A percentile compares a stretch with the other conserved stretches of the same genome.
Conservation (phyloP, 306 rosid genomes). For the Cucurbita ficifolia region DNA sequence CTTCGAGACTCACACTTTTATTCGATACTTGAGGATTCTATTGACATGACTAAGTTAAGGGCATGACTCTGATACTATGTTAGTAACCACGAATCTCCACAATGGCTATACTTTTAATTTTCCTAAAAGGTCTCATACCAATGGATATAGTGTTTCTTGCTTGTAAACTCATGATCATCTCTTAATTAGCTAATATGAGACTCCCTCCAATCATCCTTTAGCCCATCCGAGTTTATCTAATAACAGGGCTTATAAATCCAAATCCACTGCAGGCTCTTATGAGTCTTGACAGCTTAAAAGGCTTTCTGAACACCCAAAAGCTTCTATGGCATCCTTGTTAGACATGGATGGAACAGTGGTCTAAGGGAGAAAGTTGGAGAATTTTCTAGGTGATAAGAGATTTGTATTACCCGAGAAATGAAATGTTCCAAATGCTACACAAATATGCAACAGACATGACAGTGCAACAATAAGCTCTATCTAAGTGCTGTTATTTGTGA, state of each 20-base stretch:
- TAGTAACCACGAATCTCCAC: too few species aligned
- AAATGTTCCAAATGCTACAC: neutral
- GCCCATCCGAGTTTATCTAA: too few species aligned
- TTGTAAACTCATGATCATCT: too few species aligned
- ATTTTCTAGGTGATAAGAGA: neutral
- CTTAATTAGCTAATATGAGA: too few species aligned
- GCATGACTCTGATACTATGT: too few species aligned
- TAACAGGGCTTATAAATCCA: neutral
- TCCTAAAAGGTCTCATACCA: too few species aligned
- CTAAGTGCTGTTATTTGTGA: constrained; percentile 1
- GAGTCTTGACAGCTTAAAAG: neutral
- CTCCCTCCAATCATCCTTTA: too few species aligned
- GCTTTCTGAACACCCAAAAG: neutral
- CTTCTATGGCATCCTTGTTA: neutral
- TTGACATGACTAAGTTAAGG: too few species aligned
- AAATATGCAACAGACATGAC: neutral
- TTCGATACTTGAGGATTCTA: too few species aligned
- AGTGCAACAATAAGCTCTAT: neutral
- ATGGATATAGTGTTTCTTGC: too few species aligned
- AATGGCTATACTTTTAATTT: too few species aligned
- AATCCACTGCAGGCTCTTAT: neutral
- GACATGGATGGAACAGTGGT: neutral
- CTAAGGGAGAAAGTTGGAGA: neutral
- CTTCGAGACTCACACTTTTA: too few species aligned
- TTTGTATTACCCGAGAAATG: neutral